Evolutionary conservation across 2,329 filamentous ascomycete species (phyloP).

Genomic region (Aspergillus melleus): DNA sequence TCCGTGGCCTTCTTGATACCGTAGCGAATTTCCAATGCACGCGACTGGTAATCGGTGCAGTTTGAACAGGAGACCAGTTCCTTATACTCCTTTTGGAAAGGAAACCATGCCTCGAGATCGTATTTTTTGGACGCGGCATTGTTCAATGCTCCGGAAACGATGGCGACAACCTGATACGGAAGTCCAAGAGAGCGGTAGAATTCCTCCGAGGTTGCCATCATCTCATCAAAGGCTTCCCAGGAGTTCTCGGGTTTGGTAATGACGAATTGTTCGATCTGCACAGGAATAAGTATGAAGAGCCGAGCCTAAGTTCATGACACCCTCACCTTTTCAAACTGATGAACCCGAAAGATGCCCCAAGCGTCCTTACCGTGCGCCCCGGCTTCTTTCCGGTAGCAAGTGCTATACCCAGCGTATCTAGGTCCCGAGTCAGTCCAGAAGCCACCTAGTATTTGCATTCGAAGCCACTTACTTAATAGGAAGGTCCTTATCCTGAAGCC

Average conservation of each 20-base stretch:
- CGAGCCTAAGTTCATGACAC: background rate
- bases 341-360: conserved; percentile 97
- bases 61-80: conserved; percentile 97
- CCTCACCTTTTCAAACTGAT: conserved; percentile 88
- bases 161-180: conserved; percentile 88
- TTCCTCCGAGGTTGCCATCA: conserved; percentile 88
- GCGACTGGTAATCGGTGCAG: conserved; percentile 95
- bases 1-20: conserved; percentile 85
- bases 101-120: conserved; percentile 95
- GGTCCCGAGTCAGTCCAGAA: conserved; percentile 12
- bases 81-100: conserved; percentile 96
- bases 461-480: conserved; percentile 70
- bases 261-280: conserved; percentile 72
- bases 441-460: background rate
- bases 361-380: conserved; percentile 89
- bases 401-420: conserved; percentile 81
- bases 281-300: background rate
- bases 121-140: conserved; percentile 89
- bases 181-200: conserved; percentile 90
- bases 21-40: conserved; percentile 88
- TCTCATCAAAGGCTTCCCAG: conserved; percentile 90
- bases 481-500: conserved; percentile 79
- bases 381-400: conserved; percentile 94
- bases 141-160: conserved; percentile 94
- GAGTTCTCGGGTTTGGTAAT: conserved; percentile 84